phyloP scores from a whole-genome alignment of 768 basidiomycete species.

The Suillus subalutaceus region DNA sequence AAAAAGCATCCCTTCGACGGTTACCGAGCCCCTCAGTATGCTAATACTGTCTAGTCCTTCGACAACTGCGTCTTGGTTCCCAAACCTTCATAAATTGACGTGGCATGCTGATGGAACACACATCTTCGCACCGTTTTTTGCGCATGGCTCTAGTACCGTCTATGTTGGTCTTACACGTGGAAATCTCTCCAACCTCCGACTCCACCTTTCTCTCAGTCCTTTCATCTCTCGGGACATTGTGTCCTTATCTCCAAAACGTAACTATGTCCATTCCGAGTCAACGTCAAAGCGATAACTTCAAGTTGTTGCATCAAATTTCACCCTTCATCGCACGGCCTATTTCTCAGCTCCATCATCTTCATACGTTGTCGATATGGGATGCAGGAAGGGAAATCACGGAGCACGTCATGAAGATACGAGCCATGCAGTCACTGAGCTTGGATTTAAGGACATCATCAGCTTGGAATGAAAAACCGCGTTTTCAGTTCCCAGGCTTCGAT shows the following conservation, averaged over 20 bases:
- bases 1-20: neutral
- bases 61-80: slow-evolving; percentile 23
- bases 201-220: neutral
- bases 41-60: slow-evolving; percentile 19
- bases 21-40: slow-evolving; percentile 2
- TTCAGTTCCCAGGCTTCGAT: neutral
- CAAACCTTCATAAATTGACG: slow-evolving; percentile 21
- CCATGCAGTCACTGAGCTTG: neutral
- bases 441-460: neutral
- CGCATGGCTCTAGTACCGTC: slow-evolving; percentile 27
- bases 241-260: neutral
- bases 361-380: neutral
- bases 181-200: neutral
- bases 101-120: slow-evolving; percentile 29
- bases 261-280: neutral
- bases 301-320: neutral
- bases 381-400: neutral
- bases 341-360: slow-evolving; percentile 2
- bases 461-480: too few species aligned
- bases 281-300: neutral
- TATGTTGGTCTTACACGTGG: slow-evolving; percentile 4
- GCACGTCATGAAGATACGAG: neutral
- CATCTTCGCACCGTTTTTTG: slow-evolving; percentile 18
- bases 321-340: neutral
- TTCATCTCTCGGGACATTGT: neutral